A percentile compares a stretch with the other conserved stretches of the same genome.
Conservation (phyloP, 2,329 filamentous ascomycete genomes). For the Diaporthe batatas region DNA sequence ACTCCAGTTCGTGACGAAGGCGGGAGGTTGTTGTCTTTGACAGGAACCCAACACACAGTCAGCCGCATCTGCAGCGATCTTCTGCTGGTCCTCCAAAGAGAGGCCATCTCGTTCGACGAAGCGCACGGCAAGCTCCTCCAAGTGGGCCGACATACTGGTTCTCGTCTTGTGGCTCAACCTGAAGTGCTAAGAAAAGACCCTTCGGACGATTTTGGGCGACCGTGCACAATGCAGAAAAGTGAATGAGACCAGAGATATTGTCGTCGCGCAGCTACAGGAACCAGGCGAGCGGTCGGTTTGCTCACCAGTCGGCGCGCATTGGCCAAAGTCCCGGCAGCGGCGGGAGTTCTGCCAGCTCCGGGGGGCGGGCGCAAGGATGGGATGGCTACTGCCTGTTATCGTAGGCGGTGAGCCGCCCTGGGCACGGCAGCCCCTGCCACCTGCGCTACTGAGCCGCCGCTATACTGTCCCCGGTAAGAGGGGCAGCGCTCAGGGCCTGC, state of each 20-base stretch:
- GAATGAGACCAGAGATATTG: neutral
- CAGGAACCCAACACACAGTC: constrained; percentile 24
- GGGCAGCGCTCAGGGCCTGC: constrained; percentile 29
- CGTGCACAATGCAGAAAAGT: neutral
- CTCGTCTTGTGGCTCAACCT: neutral
- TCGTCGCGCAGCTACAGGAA: neutral
- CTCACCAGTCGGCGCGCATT: neutral
- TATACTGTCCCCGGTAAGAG: constrained; percentile 37
- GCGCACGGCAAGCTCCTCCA: constrained; percentile 41
- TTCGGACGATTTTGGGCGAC: neutral
- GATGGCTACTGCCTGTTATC: constrained; percentile 25
- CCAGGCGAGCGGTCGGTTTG: constrained; percentile 1
- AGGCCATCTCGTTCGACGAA: constrained; percentile 41
- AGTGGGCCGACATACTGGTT: constrained; percentile 37
- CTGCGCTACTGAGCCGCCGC: neutral
- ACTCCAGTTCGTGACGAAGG: neutral
- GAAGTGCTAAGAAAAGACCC: neutral
- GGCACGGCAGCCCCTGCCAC: neutral
- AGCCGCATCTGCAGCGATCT: constrained; percentile 38
- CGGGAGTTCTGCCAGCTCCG: constrained; percentile 36
- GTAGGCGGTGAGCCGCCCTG: constrained; percentile 36
- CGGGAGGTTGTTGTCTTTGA: too few relatives aligned
- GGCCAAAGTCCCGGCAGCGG: constrained; percentile 3
- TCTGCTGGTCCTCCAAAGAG: constrained; percentile 39
- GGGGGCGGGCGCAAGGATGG: constrained; percentile 21